phyloP scores from a whole-genome alignment of 2,329 filamentous ascomycete species.

The Keithomyces neogunnii region DNA sequence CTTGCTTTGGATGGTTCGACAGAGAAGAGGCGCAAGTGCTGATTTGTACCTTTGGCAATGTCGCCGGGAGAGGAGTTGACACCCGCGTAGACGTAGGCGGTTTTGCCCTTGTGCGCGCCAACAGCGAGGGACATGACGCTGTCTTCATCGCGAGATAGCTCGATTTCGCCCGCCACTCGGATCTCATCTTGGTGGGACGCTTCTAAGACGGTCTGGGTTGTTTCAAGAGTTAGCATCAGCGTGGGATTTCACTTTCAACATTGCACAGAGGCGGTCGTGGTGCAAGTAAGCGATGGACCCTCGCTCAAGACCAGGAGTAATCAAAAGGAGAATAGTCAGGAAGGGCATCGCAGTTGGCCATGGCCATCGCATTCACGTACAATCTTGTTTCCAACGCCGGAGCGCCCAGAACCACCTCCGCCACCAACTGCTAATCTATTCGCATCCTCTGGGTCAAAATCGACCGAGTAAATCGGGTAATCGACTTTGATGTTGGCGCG shows the following conservation, averaged over 20 bases:
- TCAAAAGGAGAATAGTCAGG: background rate
- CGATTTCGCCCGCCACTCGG: conserved; percentile 60
- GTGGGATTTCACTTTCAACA: too few relatives aligned
- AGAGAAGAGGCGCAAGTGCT: conserved; percentile 72
- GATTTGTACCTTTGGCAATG: conserved; percentile 67
- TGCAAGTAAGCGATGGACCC: too few relatives aligned
- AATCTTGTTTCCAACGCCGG: conserved; percentile 81
- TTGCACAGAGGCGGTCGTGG: too few relatives aligned
- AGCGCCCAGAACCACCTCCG: conserved; percentile 74
- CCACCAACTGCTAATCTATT: conserved; percentile 74
- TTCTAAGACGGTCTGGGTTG: conserved; percentile 58
- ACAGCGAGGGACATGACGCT: conserved; percentile 77
- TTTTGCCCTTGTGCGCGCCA: conserved; percentile 50
- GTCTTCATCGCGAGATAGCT: conserved; percentile 78
- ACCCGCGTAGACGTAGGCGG: conserved; percentile 56
- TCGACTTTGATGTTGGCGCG: conserved; percentile 58
- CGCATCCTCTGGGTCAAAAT: conserved; percentile 76
- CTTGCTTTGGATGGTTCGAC: conserved; percentile 35
- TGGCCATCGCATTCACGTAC: conserved; percentile 35
- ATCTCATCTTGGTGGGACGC: conserved; percentile 56
- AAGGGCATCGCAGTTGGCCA: background rate
- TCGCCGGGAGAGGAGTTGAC: conserved; percentile 74
- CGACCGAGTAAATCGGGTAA: conserved; percentile 80
- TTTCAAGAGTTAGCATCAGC: too few relatives aligned
- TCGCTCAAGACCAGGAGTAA: too few relatives aligned